Base-by-base conservation (phyloP, 306 rosid species). In the Lithocarpus polystachyus region DNA sequence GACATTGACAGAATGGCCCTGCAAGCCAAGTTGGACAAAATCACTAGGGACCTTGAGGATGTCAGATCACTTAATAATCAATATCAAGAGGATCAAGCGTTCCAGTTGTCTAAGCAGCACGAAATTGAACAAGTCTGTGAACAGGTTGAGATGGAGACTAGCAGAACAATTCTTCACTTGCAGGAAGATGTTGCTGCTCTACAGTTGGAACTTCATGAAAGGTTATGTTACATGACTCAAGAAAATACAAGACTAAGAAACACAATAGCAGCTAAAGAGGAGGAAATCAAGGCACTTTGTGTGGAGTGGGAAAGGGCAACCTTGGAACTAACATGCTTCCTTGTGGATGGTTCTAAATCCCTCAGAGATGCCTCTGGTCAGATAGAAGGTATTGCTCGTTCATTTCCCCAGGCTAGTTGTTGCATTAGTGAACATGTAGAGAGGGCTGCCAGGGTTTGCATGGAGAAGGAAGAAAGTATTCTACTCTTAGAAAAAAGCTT, bases 141-240 rank as follows among this genome's bases (percentile, higher is more conserved):
- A 83, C 96, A 95, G 74, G 97, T 90, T 80, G 99, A 95, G 92
- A 90, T 86, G 85, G 99, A 95, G 89, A 92, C 96, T 37, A 89
- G 94, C 53, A 89, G 84, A 74, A 91, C 97, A 78, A 92, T 92
- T 87, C 84, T 92, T 87, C 98, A 89, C 45, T 88, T 95, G 83
- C 99, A 95, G 86, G 97, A 91, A 84, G 94, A 92, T 89, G 90
- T 92, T 86, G 85, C 91, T 80, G 65, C 56, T 73, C 89, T 92
- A 81, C 98, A 90, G 79, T 77, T 82, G 75, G 93, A 91, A 76
- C 88, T 92, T 71, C 85, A 92, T 77, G 90, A 88, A 71, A 92
- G 84, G 77, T 75, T 92, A 75, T 83, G 68, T 57, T 68, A 77
- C 83, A 76, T 88, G 83, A 56, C 90, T 79, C 89, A 81, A 84